A percentile compares a stretch with the other conserved stretches of the same genome.
These are phyloP conservation scores for Fusarium sp. DNA, from an alignment of 2,329 filamentous ascomycete species.

Conservation along the genomic window DNA sequence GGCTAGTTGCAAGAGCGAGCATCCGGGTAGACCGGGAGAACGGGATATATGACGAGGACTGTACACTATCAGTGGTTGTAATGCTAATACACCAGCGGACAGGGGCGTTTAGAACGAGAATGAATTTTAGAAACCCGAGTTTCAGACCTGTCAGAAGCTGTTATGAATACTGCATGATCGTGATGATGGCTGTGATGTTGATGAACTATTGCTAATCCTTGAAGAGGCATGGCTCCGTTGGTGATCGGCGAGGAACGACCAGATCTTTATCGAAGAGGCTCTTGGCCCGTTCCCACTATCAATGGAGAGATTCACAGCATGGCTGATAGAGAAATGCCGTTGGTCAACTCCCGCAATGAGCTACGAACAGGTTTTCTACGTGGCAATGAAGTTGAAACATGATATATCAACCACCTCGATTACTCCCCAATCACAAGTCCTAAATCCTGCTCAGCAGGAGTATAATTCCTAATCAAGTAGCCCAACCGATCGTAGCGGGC, in stretches of 20 bases:
- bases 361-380: neutral
- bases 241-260: neutral
- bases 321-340: neutral
- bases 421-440: neutral
- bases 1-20: constrained; percentile 28
- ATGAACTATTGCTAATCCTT: neutral
- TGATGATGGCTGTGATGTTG: neutral
- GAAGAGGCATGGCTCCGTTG: neutral
- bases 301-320: neutral
- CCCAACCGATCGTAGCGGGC: neutral
- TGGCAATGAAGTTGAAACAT: constrained; percentile 1
- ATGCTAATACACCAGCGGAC: constrained; percentile 37
- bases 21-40: constrained; percentile 15
- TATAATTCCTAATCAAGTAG: neutral
- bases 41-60: constrained; percentile 28
- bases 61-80: constrained; percentile 43
- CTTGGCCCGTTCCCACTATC: neutral
- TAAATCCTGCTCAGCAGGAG: neutral
- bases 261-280: neutral
- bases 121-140: constrained; percentile 21
- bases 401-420: neutral
- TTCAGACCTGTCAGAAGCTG: constrained; percentile 7
- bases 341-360: neutral
- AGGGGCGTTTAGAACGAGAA: constrained; percentile 20
- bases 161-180: neutral